phyloP scores from a whole-genome alignment of 345 rosid species.

The Populus euphratica region DNA sequence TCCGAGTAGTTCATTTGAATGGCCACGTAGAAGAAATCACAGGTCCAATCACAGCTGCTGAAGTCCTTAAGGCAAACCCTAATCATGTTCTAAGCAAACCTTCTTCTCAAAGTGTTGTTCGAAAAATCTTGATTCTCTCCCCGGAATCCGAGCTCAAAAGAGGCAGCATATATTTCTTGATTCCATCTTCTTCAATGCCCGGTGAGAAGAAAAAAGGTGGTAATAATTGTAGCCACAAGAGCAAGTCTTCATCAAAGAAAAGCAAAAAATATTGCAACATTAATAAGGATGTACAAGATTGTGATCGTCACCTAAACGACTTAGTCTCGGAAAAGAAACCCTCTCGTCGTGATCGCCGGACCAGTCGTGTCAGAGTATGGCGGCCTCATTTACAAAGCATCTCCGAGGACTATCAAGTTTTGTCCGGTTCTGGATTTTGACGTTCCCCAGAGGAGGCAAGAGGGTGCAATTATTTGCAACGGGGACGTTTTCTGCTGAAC shows the following conservation, averaged over 20 bases:
- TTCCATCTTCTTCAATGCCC: slow-evolving; percentile 58
- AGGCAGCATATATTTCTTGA: slow-evolving; percentile 84
- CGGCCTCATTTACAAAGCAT: slow-evolving; percentile 76
- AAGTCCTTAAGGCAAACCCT: slow-evolving; percentile 74
- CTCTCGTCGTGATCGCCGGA: slow-evolving; percentile 50
- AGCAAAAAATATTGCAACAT: slow-evolving; percentile 9
- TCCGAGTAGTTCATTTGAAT: slow-evolving; percentile 81
- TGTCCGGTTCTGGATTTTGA: slow-evolving; percentile 5
- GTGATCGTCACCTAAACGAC: slow-evolving; percentile 35
- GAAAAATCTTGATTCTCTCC: slow-evolving; percentile 68
- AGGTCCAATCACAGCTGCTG: slow-evolving; percentile 68
- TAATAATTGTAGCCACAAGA: neutral
- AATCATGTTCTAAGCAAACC: slow-evolving; percentile 85
- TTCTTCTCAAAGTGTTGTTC: slow-evolving; percentile 66
- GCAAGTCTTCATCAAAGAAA: slow-evolving; percentile 19
- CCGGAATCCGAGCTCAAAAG: slow-evolving; percentile 85
- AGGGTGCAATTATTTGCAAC: neutral
- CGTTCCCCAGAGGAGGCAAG: neutral
- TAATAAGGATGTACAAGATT: neutral
- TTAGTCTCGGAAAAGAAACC: slow-evolving; percentile 34
- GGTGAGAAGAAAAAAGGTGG: slow-evolving; percentile 36
- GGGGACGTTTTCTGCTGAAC: slow-evolving; percentile 12
- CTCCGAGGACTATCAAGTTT: slow-evolving; percentile 51
- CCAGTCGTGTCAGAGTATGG: slow-evolving; percentile 52
- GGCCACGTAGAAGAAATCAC: slow-evolving; percentile 82